Evolutionary conservation across 164 flowering plant genomes (phyloP), one percentile per base, ranked within the genome.

Genomic region (Malania oleifera): DNA sequence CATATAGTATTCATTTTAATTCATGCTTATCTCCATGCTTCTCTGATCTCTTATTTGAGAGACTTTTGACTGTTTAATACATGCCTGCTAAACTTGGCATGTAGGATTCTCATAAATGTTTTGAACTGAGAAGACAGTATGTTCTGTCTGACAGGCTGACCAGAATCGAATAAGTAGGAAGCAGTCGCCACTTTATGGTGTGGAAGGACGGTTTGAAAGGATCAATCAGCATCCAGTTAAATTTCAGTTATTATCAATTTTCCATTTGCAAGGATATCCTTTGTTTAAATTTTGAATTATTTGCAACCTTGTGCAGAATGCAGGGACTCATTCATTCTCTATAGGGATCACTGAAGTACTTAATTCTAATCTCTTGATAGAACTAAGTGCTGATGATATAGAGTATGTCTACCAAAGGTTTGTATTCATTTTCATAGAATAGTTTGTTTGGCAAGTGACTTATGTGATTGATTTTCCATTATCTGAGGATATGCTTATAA

Each of bases 341-440:
- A 83, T 87, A 29, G 98, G 96, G 49, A 75, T 93, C 51, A 84
- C 90, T 45, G 98, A 89, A 83, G 87, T 75, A 65, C 78, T 90
- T 17, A 90, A 84, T 70, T 68, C 98, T 53, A 82, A 93, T 59
- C 75, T 90, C 19, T 63, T 87, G 74, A 70, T 93, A 65, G 97
- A 93, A 73, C 60, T 93, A 58, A 81, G 78, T 41, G 97, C 97
- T 59, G 97, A 90, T 78, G 97, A 93, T 65, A 83, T 93, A 54
- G 95, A 93, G 65, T 93, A 79, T 71, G 97, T 93, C 52, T 90
- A 76, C 60, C 97, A 93, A 70, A 85, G 97, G 97, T 87, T 54
- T 24, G 56, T 22, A 18, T 27, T 31, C 24, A 13, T 47, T 48
- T 26, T 52, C 24, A 31, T 10, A 14, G 14, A 15, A 28, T 27